phyloP scores from a whole-genome alignment of 352 stramenopile species.

The Globisporangium recalcitrans region DNA sequence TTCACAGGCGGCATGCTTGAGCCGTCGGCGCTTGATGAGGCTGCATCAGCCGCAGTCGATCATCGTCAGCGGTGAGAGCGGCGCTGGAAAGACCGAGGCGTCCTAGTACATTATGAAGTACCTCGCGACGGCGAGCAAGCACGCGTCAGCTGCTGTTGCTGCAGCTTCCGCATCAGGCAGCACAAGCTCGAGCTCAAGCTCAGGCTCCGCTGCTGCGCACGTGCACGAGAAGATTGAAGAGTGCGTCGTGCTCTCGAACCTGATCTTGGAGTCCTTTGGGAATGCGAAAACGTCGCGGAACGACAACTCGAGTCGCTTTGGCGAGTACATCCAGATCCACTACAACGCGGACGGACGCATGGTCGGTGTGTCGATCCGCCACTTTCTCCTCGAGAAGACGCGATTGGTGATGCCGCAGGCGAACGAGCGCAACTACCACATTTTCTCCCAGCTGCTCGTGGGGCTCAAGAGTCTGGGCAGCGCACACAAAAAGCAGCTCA shows the following conservation, averaged over 20 bases:
- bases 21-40: background rate
- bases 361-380: constrained; percentile 66
- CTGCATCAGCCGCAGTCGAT: constrained; percentile 74
- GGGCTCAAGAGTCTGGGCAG: constrained; percentile 30
- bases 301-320: constrained; percentile 88
- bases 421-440: constrained; percentile 79
- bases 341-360: constrained; percentile 74
- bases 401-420: constrained; percentile 58
- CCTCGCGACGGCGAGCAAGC: constrained; percentile 69
- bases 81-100: constrained; percentile 92
- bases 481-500: constrained; percentile 22
- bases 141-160: constrained; percentile 17
- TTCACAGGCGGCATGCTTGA: background rate
- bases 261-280: constrained; percentile 82
- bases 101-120: constrained; percentile 93
- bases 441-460: constrained; percentile 76
- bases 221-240: constrained; percentile 81
- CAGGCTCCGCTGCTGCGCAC: constrained; percentile 13
- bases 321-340: constrained; percentile 89
- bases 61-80: constrained; percentile 91
- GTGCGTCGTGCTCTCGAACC: constrained; percentile 75
- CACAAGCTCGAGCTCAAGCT: constrained; percentile 4
- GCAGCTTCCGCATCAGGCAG: constrained; percentile 1
- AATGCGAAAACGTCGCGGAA: constrained; percentile 85
- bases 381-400: constrained; percentile 82